Conservation (phyloP, 176 grass and related monocot genomes). For the Ensete glaucum region DNA sequence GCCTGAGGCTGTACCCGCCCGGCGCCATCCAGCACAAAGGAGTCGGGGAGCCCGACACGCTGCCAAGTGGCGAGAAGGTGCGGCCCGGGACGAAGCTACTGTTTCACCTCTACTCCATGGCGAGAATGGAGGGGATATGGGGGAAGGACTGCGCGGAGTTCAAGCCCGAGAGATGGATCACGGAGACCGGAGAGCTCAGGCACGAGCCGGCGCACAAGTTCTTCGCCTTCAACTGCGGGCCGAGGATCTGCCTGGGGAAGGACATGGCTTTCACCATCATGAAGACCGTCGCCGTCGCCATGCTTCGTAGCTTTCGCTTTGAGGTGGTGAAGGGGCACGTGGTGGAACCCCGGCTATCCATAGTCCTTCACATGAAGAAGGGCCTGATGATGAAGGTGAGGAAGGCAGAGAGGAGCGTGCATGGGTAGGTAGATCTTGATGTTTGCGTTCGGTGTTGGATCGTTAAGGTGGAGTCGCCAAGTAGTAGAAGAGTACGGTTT, state of each 20-base stretch:
- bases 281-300: not conserved
- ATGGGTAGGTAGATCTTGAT: too few relatives aligned
- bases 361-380: not conserved
- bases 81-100: not conserved
- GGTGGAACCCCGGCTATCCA: not conserved
- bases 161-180: conserved; percentile 5
- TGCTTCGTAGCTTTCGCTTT: not conserved
- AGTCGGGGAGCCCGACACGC: not conserved
- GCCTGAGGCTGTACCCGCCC: not conserved
- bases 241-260: conserved; percentile 3
- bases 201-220: not conserved
- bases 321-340: not conserved
- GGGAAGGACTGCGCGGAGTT: not conserved
- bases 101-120: not conserved
- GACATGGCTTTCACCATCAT: not conserved
- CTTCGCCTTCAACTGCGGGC: conserved; percentile 2
- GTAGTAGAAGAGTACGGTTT: too few relatives aligned
- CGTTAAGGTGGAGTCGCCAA: too few relatives aligned
- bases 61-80: not conserved
- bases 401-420: not conserved
- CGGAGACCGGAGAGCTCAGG: not conserved
- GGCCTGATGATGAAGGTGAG: not conserved
- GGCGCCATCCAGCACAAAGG: not conserved
- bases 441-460: too few relatives aligned
- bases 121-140: not conserved